Percentiles rank a stretch among this genome's conserved stretches.
Conservation (phyloP, 495 filamentous ascomycete species). For the Aspergillus conjunctus region DNA sequence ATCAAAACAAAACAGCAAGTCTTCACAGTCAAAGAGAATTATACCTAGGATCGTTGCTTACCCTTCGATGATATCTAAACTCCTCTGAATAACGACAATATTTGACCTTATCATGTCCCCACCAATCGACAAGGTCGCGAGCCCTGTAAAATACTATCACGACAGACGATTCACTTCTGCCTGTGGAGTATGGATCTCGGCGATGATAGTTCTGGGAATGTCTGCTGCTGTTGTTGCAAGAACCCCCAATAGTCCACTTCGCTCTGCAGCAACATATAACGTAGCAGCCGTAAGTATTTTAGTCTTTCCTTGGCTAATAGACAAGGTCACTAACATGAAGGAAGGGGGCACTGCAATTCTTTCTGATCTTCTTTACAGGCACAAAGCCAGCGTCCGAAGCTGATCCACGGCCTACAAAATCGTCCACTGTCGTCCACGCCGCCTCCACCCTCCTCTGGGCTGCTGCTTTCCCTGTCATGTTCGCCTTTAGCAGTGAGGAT, state of each 20-base stretch:
- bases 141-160: conserved; percentile 10
- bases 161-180: not conserved
- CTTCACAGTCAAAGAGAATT: too few relatives aligned
- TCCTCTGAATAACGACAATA: too few relatives aligned
- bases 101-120: too few relatives aligned
- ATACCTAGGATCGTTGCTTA: too few relatives aligned
- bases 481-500: conserved; percentile 3
- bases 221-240: conserved; percentile 9
- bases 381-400: conserved; percentile 6
- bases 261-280: conserved; percentile 6
- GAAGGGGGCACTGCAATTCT: conserved; percentile 1
- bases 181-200: conserved; percentile 6
- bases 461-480: conserved; percentile 11
- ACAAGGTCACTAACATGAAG: not conserved
- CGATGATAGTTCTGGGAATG: conserved; percentile 7
- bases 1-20: too few relatives aligned
- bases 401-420: conserved; percentile 10
- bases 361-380: conserved; percentile 8
- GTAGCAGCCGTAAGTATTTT: not conserved
- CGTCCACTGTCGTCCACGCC: not conserved
- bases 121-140: not conserved
- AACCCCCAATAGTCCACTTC: conserved; percentile 8
- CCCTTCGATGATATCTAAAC: too few relatives aligned
- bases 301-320: not conserved
- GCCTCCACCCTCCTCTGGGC: conserved; percentile 1